phyloP scores from a whole-genome alignment of 1,139 yeast species.

The Taphrina communis region DNA sequence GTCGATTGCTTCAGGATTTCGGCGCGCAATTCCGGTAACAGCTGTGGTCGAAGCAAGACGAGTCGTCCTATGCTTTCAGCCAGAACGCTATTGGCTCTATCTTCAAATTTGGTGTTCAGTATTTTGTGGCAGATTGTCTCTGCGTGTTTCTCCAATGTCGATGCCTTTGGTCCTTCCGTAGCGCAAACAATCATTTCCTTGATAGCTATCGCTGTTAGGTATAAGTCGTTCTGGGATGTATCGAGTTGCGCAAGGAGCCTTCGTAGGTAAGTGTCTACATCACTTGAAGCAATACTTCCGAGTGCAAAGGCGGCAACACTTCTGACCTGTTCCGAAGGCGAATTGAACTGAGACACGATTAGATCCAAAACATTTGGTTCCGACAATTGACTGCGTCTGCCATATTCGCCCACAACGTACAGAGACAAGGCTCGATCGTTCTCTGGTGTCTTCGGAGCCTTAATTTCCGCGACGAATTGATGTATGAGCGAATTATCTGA shows the following conservation, averaged over 20 bases:
- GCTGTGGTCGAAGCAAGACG: conserved; percentile 49
- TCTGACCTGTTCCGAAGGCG: conserved; percentile 52
- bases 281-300: conserved; percentile 59
- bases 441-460: conserved; percentile 35
- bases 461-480: conserved; percentile 5
- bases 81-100: conserved; percentile 50
- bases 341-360: conserved; percentile 46
- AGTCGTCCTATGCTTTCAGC: conserved; percentile 55
- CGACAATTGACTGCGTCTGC: conserved; percentile 42
- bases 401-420: conserved; percentile 30
- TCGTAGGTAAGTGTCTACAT: conserved; percentile 53
- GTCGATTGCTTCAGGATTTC: conserved; percentile 47
- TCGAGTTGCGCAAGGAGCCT: conserved; percentile 51
- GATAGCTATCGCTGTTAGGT: conserved; percentile 41
- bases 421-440: conserved; percentile 19
- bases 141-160: conserved; percentile 35
- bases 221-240: conserved; percentile 51
- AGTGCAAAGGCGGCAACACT: conserved; percentile 61
- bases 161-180: conserved; percentile 22
- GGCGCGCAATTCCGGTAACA: conserved; percentile 49
- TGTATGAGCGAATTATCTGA: neutral
- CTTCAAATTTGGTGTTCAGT: conserved; percentile 44
- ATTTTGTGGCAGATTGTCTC: conserved; percentile 49
- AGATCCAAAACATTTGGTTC: conserved; percentile 50
- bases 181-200: conserved; percentile 42